Conservation (phyloP, 768 basidiomycete species). For the Lentinula raphanica region DNA sequence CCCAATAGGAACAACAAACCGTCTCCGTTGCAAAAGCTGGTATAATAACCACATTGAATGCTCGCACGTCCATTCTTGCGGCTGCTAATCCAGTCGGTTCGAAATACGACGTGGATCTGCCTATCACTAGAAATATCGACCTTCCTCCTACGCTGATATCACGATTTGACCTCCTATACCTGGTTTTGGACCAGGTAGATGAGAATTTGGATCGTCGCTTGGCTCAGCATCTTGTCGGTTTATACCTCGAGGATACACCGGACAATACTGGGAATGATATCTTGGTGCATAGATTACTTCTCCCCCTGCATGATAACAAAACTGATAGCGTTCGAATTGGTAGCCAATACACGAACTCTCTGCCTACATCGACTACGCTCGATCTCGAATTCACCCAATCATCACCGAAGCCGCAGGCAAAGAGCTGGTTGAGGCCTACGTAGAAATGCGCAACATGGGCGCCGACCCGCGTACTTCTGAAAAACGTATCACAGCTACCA, state of each 20-base stretch:
- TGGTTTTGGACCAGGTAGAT: conserved; percentile 93
- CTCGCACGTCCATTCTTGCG: conserved; percentile 95
- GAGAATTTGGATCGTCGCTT: conserved; percentile 80
- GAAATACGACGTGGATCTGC: conserved; percentile 87
- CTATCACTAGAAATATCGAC: conserved; percentile 95
- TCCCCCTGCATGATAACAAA: neutral
- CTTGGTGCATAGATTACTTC: conserved; percentile 49
- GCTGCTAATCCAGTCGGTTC: conserved; percentile 97
- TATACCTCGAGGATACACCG: conserved; percentile 91
- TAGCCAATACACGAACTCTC: conserved; percentile 89
- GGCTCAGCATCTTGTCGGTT: conserved; percentile 86
- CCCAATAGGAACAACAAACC: conserved; percentile 91
- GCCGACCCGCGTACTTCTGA: conserved; percentile 83
- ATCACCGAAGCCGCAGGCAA: conserved; percentile 81
- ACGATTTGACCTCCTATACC: conserved; percentile 93
- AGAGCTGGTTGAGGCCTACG: conserved; percentile 85
- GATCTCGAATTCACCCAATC: conserved; percentile 76
- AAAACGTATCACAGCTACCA: conserved; percentile 96
- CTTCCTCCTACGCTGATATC: conserved; percentile 97
- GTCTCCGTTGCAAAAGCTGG: conserved; percentile 99
- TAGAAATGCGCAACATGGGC: conserved; percentile 90
- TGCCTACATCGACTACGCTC: conserved; percentile 91
- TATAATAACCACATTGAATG: conserved; percentile 97
- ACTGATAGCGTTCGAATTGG: neutral
- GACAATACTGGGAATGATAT: conserved; percentile 61